Evolutionary conservation across 345 rosid genomes (phyloP), one percentile per base, ranked within the genome.

Genomic region (Lagerstroemia speciosa): DNA sequence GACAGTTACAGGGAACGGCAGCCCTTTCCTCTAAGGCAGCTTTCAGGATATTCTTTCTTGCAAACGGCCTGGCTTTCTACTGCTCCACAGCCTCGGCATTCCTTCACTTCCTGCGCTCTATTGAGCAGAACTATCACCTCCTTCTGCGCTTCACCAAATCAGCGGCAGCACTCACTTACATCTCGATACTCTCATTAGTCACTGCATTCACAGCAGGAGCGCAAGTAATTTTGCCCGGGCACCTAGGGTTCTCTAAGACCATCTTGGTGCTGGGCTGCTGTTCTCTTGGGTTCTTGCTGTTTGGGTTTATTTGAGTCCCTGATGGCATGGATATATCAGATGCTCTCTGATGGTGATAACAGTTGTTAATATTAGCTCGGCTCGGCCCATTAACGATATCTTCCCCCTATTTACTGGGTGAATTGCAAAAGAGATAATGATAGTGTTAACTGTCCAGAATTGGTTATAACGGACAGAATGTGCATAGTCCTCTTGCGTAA

Each of bases 61-160:
- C 60, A 20, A 31, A 67, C 16, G 37, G 50, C 58, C 38, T 67
- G 15, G 69, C 69, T 36, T 67, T 67, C 69, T 67, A 48, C 69
- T 67, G 69, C 60, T 46, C 69, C 68, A 65, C 55, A 26, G 52
- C 48, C 32, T 65, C 68, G 55, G 68, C 48, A 32, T 65, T 65
- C 32, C 68, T 65, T 3, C 68, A 65, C 55, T 65, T 65, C 68
- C 15, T 67, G 60, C 12, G 24, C 50, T 67, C 60, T 20, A 26
- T 31, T 33, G 69, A 48, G 57, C 58, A 67, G 38, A 67, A 67
- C 69, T 65, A 40, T 38, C 68, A 65, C 55, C 68, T 65, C 55
- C 68, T 65, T 5, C 68, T 65, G 52, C 68, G 68, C 16, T 65
- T 65, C 68, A 65, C 52, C 15, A 65, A 41, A 65, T 65, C 48